Percentiles rank a stretch among this genome's conserved stretches.
Conservation (phyloP, 306 rosid genomes). For the Geum urbanum region DNA sequence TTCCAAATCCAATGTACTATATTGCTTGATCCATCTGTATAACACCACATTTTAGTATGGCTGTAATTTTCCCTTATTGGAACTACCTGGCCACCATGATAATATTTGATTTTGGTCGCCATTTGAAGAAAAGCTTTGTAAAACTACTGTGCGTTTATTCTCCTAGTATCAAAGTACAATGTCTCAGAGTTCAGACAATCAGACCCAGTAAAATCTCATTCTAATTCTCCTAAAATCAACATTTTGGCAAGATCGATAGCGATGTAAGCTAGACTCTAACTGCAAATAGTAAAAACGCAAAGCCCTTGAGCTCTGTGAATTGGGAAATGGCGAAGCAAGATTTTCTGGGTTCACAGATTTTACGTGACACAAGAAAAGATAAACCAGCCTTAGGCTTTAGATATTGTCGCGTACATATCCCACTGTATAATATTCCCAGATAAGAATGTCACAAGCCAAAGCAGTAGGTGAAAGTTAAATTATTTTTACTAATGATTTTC, state of each 20-base stretch:
- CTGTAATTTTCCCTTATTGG: not conserved
- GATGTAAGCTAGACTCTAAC: not conserved
- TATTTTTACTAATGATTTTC: not conserved
- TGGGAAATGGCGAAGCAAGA: constrained; percentile 3
- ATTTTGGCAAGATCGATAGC: not conserved
- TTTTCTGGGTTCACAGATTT: constrained; percentile 17
- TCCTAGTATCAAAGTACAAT: no score
- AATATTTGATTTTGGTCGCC: constrained; percentile 11
- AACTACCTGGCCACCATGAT: not conserved
- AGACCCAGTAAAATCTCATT: not conserved
- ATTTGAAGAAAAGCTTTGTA: not conserved
- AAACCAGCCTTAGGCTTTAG: not conserved
- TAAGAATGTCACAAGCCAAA: constrained; percentile 12
- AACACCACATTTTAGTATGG: not conserved
- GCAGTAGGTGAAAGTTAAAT: not conserved
- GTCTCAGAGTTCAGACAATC: no score
- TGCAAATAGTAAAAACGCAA: not conserved
- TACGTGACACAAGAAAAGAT: constrained; percentile 36
- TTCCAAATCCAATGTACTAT: constrained; percentile 88
- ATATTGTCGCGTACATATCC: not conserved
- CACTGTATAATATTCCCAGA: not conserved
- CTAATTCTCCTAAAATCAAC: not conserved
- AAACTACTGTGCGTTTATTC: no score
- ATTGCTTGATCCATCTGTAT: constrained; percentile 30
- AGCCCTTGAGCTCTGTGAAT: not conserved